Evolutionary conservation across 192 early-diverging fungal species (phyloP), one percentile per base, ranked within the genome.

Genomic region (Coemansia sp.): DNA sequence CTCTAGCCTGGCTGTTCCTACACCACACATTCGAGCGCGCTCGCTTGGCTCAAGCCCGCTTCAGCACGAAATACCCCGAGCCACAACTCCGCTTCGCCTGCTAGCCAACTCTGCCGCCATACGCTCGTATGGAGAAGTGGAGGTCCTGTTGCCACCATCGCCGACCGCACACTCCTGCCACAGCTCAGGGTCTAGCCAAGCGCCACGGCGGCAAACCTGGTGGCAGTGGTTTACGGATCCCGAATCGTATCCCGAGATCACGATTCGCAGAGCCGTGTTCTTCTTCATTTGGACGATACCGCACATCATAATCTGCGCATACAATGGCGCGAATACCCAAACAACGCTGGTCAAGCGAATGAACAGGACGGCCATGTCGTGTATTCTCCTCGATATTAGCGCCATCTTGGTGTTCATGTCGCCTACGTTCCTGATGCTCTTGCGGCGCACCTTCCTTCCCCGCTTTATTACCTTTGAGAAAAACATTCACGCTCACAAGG

Each of bases 341-440:
- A 36, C 41, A 6, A 48, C 48, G 13, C 53, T 65, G 26, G 26
- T 41, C 20, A 76, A 70, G 53, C n/a, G 28, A 13, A 64, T 76
- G 56, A 73, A 76, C 48, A 43, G 14, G 16, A 56, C 67, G 8
- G 52, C 68, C 6, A 82, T 72, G 70, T 47, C 56, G 6, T 60
- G 70, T 36, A 76, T 68, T 14, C 16, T 76, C 57, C 71, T 89
- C 41, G 86, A 87, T 38, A 52, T 88, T 47, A 90, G 86, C 18
- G 73, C 92, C 16, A 86, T 96, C 55, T 79, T 95, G 34, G 80
- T 95, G 58, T 90, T 93, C 23, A 91, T 96, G 70, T 95, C 92
- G 66, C 84, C 91, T 12, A 95, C 90, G 16, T 73, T 88, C 28
- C 71, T 91, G 58, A 67, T 74, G 12, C 68, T 84, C 23, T 63